phyloP scores from a whole-genome alignment of 352 stramenopile species.

The Phytophthora idaei region DNA sequence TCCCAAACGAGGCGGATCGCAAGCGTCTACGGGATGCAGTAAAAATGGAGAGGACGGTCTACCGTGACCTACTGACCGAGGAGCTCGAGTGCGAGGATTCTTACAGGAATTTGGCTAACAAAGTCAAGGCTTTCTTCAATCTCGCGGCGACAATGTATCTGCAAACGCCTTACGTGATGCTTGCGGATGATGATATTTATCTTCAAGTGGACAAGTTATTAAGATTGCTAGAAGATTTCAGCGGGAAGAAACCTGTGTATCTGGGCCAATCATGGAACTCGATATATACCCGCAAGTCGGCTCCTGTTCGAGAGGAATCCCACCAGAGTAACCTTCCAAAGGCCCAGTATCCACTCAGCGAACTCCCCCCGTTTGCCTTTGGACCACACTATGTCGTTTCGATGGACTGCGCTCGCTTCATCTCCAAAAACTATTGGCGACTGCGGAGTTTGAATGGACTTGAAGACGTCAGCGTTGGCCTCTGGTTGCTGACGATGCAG shows the following conservation, averaged over 20 bases:
- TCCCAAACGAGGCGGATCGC: not conserved
- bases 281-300: too few relatives aligned
- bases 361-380: conserved; percentile 37
- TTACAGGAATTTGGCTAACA: conserved; percentile 27
- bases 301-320: conserved; percentile 10
- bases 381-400: conserved; percentile 51
- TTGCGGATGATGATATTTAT: conserved; percentile 58
- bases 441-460: conserved; percentile 39
- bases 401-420: conserved; percentile 48
- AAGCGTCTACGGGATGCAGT: conserved; percentile 20
- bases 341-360: conserved; percentile 26
- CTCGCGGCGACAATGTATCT: conserved; percentile 10
- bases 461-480: conserved; percentile 59
- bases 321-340: not conserved
- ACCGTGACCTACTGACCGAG: conserved; percentile 42
- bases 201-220: conserved; percentile 27
- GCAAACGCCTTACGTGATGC: conserved; percentile 39
- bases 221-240: not conserved
- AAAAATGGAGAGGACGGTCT: conserved; percentile 30
- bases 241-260: conserved; percentile 8
- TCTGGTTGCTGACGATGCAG: conserved; percentile 58
- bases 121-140: conserved; percentile 34
- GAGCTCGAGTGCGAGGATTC: conserved; percentile 46
- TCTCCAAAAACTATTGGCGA: conserved; percentile 35
- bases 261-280: not conserved